A percentile compares a stretch with the other conserved stretches of the same genome.
These are phyloP conservation scores for Coemansia sp. DNA, from an alignment of 192 early-diverging fungal genomes.

Conservation along the genomic window DNA sequence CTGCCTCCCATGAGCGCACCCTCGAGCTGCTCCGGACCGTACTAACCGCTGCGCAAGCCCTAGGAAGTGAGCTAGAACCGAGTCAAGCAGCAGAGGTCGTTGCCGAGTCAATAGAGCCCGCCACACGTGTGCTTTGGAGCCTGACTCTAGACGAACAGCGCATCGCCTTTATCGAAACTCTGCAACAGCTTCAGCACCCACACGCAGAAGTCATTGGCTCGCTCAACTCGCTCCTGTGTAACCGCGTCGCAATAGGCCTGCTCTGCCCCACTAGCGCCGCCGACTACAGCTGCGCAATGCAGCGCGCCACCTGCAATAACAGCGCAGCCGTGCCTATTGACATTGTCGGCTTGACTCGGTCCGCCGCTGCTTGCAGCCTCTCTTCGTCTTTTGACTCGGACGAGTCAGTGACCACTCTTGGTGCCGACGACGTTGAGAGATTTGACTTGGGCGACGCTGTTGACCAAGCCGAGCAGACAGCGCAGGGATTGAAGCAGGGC, in stretches of 20 bases:
- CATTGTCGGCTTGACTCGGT: background rate
- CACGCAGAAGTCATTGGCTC: conserved; percentile 34
- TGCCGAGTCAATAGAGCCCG: conserved; percentile 8
- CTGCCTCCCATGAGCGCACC: conserved; percentile 17
- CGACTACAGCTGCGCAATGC: conserved; percentile 10
- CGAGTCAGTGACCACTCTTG: conserved; percentile 26
- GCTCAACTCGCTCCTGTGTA: conserved; percentile 31
- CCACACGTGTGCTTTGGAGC: conserved; percentile 9
- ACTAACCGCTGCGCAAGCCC: conserved; percentile 5
- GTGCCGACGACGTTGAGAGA: background rate
- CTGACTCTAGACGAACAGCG: conserved; percentile 20
- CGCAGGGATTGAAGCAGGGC: conserved; percentile 1
- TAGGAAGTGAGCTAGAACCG: background rate
- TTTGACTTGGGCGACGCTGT: background rate
- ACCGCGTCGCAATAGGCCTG: conserved; percentile 37
- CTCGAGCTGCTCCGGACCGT: conserved; percentile 40
- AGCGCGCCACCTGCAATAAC: background rate
- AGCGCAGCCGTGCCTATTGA: conserved; percentile 3
- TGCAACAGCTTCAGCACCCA: conserved; percentile 37
- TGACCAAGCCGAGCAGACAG: conserved; percentile 13
- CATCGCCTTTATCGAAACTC: conserved; percentile 15
- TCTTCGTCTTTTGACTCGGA: conserved; percentile 38
- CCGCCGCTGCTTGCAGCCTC: conserved; percentile 8
- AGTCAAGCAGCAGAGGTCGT: background rate
- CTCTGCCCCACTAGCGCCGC: conserved; percentile 18